Conservation (phyloP, 768 basidiomycete species). For the Lentinula sp. region DNA sequence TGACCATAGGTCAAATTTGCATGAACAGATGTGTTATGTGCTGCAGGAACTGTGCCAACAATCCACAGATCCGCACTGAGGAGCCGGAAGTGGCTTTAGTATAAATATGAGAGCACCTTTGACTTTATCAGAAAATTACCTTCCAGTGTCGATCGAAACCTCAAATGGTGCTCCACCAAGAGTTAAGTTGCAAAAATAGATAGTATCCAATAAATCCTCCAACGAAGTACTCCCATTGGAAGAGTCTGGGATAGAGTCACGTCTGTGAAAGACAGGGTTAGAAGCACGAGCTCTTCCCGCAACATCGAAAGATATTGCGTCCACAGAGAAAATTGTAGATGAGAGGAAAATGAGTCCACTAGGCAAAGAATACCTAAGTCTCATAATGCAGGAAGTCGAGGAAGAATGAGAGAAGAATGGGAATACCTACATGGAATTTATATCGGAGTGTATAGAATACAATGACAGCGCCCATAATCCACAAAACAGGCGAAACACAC, state of each 20-base stretch:
- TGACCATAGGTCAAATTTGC: constrained; percentile 14
- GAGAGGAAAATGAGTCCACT: background rate
- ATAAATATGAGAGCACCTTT: background rate
- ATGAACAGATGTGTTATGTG: constrained; percentile 10
- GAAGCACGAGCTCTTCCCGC: background rate
- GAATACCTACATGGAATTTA: background rate
- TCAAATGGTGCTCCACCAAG: constrained; percentile 12
- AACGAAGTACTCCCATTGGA: background rate
- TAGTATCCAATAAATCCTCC: background rate
- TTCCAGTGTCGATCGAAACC: constrained; percentile 19
- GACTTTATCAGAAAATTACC: constrained; percentile 2
- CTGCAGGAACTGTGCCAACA: constrained; percentile 10
- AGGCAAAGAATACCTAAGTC: too few species aligned
- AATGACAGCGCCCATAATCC: too few species aligned
- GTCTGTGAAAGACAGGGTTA: background rate
- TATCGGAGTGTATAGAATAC: too few species aligned
- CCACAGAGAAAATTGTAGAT: background rate
- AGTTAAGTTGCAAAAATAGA: constrained; percentile 15
- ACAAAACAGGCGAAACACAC: too few species aligned
- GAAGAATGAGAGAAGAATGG: too few species aligned
- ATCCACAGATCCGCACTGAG: constrained; percentile 19
- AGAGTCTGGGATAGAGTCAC: background rate
- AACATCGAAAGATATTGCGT: background rate
- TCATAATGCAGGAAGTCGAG: too few species aligned
- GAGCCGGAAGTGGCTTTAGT: background rate